Conservation (phyloP, 768 basidiomycete species). For the Fistulinella prunicolor region DNA sequence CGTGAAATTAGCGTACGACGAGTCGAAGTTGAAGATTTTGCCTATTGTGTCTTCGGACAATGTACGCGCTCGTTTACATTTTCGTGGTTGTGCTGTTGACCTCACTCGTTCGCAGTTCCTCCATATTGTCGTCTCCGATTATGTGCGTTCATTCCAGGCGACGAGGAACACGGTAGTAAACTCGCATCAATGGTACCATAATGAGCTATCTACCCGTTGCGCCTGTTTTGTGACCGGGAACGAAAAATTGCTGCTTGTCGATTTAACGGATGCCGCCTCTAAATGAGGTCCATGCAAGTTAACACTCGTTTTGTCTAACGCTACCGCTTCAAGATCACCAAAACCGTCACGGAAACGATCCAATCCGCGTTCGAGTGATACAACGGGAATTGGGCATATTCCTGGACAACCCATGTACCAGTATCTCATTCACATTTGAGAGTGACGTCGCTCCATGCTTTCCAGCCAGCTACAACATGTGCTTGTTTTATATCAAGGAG, state of each 20-base stretch:
- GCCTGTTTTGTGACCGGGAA: conserved; percentile 46
- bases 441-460: conserved; percentile 88
- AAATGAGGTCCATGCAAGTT: conserved; percentile 90
- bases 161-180: conserved; percentile 36
- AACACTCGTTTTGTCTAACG: conserved; percentile 92
- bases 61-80: neutral
- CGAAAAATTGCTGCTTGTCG: conserved; percentile 35
- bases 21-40: neutral
- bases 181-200: conserved; percentile 41
- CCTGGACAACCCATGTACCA: too few species aligned
- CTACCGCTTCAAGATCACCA: conserved; percentile 86
- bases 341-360: conserved; percentile 76
- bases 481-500: too few species aligned
- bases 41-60: neutral
- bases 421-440: conserved; percentile 90
- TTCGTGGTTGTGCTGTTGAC: neutral
- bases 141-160: conserved; percentile 38
- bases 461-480: conserved; percentile 89
- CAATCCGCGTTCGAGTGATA: conserved; percentile 65
- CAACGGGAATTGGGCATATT: too few species aligned
- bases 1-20: conserved; percentile 7
- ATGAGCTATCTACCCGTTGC: conserved; percentile 26
- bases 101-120: conserved; percentile 27
- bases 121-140: conserved; percentile 37
- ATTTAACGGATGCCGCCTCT: conserved; percentile 79